Evolutionary conservation across 1,139 yeast species (phyloP), one percentile per base, ranked within the genome.

Genomic region (Yamadazyma oceani): DNA sequence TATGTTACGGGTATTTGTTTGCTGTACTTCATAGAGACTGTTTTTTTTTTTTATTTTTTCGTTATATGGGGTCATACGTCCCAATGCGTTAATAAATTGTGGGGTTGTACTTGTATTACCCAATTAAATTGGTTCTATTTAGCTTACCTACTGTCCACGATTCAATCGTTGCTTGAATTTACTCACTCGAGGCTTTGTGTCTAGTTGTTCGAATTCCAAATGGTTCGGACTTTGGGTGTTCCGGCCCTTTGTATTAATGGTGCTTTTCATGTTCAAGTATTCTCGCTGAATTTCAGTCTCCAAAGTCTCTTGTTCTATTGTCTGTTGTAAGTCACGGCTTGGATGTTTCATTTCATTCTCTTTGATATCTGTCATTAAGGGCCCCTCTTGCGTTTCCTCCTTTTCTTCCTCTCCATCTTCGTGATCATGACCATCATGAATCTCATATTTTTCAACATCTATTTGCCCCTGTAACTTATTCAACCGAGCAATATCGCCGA

Each of bases 401-500:
- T 50, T 53, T 19, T 19, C 42, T 21, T 41, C 31, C 13, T 37
- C 42, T 22, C 34, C 39, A 28, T 41, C 34, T 3, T 69, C 68
- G 1, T 60, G 70, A 16, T 64, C 66, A 17, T 69, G 72, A 12
- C 67, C 73, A 17, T 43, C 46, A 26, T 42, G 43, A 1, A 48
- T n/a, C 53, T 57, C 57, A 29, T 58, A 51, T 21, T 37, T 37
- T 19, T 45, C 42, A 4, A 43, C 37, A 29, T 56, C 51, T 46
- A 66, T 57, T 1, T 62, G 53, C 35, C 75, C 77, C 2, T 78
- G 72, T 45, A 73, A 62, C 39, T 62, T 55, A 48, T 81, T 81
- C 40, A 80, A 67, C 4, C 50, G 50, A 46, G 75, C 75, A 49
- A 82, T 79, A 53, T 82, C 89, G 11, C 66, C 69, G 13, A 80